phyloP scores from a whole-genome alignment of 176 grass and related monocot species.

The Lolium perenne region DNA sequence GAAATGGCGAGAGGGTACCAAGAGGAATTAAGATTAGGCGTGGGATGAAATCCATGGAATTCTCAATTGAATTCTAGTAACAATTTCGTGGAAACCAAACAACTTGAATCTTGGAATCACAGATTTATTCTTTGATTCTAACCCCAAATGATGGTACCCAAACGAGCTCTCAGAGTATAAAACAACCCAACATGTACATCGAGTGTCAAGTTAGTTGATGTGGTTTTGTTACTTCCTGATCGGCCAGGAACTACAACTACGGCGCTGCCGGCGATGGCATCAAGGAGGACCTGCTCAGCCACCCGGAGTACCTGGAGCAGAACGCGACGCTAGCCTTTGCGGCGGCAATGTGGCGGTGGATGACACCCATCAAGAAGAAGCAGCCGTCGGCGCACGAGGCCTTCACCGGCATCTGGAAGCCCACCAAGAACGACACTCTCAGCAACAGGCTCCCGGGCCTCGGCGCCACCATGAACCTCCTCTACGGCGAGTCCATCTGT shows the following conservation, averaged over 20 bases:
- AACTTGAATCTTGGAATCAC: no score
- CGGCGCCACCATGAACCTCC: constrained; percentile 92
- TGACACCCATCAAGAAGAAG: constrained; percentile 90
- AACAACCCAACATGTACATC: neutral
- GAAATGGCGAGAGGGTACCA: no score
- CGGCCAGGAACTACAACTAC: constrained; percentile 87
- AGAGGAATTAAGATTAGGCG: no score
- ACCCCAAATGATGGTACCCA: no score
- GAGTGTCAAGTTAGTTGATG: neutral
- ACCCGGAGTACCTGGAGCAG: constrained; percentile 93
- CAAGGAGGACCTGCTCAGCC: constrained; percentile 67
- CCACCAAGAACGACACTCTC: constrained; percentile 82
- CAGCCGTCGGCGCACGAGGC: constrained; percentile 88
- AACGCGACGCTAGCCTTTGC: constrained; percentile 88
- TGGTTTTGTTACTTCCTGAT: neutral
- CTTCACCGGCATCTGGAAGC: constrained; percentile 86
- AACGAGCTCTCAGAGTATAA: neutral
- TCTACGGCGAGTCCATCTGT: constrained; percentile 72
- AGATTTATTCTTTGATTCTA: no score
- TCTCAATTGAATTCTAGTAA: no score
- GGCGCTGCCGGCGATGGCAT: constrained; percentile 60
- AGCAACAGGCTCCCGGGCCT: constrained; percentile 71
- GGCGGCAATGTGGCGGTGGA: constrained; percentile 94
- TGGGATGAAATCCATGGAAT: no score
- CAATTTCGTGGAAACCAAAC: no score